Base-by-base conservation (phyloP, 2,329 filamentous ascomycete genomes). In the Capronia epimyces region DNA sequence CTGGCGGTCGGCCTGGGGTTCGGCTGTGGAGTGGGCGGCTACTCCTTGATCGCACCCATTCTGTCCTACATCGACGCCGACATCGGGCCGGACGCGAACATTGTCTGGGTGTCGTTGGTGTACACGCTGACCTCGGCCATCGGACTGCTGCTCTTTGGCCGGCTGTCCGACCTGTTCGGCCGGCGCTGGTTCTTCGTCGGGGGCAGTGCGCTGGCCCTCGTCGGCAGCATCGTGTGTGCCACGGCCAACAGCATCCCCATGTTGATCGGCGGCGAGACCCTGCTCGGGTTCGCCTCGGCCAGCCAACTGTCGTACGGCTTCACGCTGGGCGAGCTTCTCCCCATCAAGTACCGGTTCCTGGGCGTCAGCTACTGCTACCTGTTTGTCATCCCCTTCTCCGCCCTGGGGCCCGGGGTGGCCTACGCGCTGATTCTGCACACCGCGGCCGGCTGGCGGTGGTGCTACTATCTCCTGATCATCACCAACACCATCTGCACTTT, bases 381-480 rank as follows among this genome's bases (percentile, higher is more conserved):
- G 37, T 61, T 65, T 25, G 63, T 61, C n/a, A 60, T 70, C 40
- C 67, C 65, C 4, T 56, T 63, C 24, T 58, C 55, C 9, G 57
- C 43, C 12, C 62, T 65, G 21, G 75, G 74, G 0, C 72, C 74
- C n/a, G 63, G 74, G 36, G 73, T 78, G 45, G 73, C 74, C 2
- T 65, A 69, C 13, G 60, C 65, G 1, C 66, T 76, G 21, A 69
- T 73, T 49, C 46, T 66, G 25, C 65, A 73, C 44, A 76, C 74
- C 32, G 16, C 25, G 6, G 25, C 25, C 25, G 25, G 25, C 15
- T 78, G 75, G 75, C 65, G 75, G 31, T 76, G 73, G 72, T 69
- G 64, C 45, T 79, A 73, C 59, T 77, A 73, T 56, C 58, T 78
- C 3, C 70, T 69, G 49, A 71, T 73, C 56, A 72, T 75, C 46